phyloP scores from a whole-genome alignment of 805 yeast species.

The Saccharomycopsis fermentans region DNA sequence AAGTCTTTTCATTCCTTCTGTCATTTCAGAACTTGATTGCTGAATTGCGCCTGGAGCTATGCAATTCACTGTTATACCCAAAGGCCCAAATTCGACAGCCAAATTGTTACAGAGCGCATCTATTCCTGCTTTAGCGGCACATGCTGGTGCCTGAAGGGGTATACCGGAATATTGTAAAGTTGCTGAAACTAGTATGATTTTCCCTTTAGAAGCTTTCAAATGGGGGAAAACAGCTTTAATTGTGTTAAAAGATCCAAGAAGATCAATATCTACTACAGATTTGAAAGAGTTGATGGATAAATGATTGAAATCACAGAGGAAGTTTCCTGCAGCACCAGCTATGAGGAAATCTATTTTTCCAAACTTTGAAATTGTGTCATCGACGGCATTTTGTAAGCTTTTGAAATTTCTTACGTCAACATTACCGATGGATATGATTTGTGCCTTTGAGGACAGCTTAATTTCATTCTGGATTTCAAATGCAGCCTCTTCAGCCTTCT shows the following conservation, averaged over 20 bases:
- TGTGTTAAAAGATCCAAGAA: constrained; percentile 83
- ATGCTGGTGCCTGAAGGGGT: constrained; percentile 82
- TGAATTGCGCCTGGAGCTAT: constrained; percentile 89
- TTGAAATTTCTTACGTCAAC: constrained; percentile 71
- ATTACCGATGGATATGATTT: constrained; percentile 58
- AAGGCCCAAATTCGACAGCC: constrained; percentile 87
- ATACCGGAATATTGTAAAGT: constrained; percentile 85
- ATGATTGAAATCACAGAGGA: constrained; percentile 67
- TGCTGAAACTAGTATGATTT: constrained; percentile 71
- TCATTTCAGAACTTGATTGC: constrained; percentile 52
- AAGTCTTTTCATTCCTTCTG: constrained; percentile 76
- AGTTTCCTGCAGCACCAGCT: constrained; percentile 96
- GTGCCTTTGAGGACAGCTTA: constrained; percentile 17
- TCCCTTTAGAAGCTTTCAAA: constrained; percentile 57
- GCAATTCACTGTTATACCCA: constrained; percentile 74
- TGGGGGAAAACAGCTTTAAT: constrained; percentile 70
- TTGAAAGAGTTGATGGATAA: constrained; percentile 81
- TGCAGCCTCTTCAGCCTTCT: constrained; percentile 60
- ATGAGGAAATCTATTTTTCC: constrained; percentile 82
- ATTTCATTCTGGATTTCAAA: constrained; percentile 35
- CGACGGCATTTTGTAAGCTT: constrained; percentile 53
- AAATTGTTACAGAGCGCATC: constrained; percentile 78
- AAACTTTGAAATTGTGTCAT: constrained; percentile 49
- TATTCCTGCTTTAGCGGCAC: constrained; percentile 93
- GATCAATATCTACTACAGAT: constrained; percentile 77